Percentiles rank a stretch among this genome's conserved stretches.
phyloP scores from a whole-genome alignment of 441 rosid species.

The Flueggea neowawraea region DNA sequence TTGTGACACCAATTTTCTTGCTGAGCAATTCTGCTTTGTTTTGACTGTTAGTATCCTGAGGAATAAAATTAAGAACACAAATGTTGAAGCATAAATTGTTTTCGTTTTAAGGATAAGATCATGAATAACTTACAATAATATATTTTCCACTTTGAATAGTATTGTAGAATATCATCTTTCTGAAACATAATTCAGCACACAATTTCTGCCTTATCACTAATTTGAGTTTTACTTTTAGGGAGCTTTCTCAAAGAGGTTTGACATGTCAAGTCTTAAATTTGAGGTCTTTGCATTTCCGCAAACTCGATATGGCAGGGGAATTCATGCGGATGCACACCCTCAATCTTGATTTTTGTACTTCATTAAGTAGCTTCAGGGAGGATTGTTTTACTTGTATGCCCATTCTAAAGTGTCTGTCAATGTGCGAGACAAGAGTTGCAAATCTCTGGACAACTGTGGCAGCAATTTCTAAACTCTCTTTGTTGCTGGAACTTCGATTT shows the following conservation, averaged over 20 bases:
- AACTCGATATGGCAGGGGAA: constrained; percentile 79
- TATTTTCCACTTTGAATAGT: too few species aligned
- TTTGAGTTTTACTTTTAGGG: constrained; percentile 40
- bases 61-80: too few species aligned
- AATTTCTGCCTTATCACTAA: constrained; percentile 11
- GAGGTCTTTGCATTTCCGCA: constrained; percentile 56
- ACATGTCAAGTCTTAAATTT: constrained; percentile 65
- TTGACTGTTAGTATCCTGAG: too few species aligned
- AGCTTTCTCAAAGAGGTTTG: constrained; percentile 66
- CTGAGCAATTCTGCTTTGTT: too few species aligned
- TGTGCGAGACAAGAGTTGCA: constrained; percentile 77
- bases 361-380: constrained; percentile 64
- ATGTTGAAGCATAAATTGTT: too few species aligned
- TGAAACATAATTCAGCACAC: too few species aligned
- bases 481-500: constrained; percentile 65
- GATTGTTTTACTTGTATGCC: constrained; percentile 88
- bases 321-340: constrained; percentile 61
- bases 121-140: too few species aligned
- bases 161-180: too few species aligned
- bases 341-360: constrained; percentile 66
- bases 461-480: constrained; percentile 72
- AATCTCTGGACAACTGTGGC: constrained; percentile 85
- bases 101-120: too few species aligned
- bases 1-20: too few species aligned
- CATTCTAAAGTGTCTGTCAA: constrained; percentile 62